Evolutionary conservation across 768 basidiomycete genomes (phyloP).

Genomic region (Russula virescens): DNA sequence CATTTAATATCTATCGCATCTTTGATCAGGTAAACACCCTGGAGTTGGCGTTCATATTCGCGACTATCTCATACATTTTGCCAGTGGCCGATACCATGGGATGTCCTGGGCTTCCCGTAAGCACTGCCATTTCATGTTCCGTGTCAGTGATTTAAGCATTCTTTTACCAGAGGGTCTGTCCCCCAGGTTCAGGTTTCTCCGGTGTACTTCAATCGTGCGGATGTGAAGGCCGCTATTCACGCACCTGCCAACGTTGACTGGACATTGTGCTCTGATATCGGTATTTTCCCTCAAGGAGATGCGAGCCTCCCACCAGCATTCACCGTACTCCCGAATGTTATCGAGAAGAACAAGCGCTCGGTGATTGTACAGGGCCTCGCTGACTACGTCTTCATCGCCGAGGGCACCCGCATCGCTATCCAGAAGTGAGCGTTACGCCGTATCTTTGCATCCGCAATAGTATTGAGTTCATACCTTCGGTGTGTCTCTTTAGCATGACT

Average conservation of each 20-base stretch:
- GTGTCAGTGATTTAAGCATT: neutral
- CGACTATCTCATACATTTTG: neutral
- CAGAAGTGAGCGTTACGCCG: conserved; percentile 32
- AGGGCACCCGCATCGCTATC: conserved; percentile 43
- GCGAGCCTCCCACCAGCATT: conserved; percentile 55
- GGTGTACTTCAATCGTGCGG: conserved; percentile 61
- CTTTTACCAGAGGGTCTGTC: conserved; percentile 34
- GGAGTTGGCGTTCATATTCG: neutral
- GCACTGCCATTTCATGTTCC: conserved; percentile 21
- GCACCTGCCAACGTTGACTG: conserved; percentile 57
- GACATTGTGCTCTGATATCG: conserved; percentile 53
- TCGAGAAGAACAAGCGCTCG: conserved; percentile 63
- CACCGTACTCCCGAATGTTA: conserved; percentile 64
- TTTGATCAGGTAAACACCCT: conserved; percentile 52
- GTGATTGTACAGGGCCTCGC: conserved; percentile 70
- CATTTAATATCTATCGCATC: conserved; percentile 72
- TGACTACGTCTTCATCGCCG: conserved; percentile 68
- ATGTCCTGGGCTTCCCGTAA: conserved; percentile 77
- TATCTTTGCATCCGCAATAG: neutral
- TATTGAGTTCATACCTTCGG: neutral
- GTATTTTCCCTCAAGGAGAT: conserved; percentile 62
- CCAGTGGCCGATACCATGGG: conserved; percentile 63
- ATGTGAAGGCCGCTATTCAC: conserved; percentile 68
- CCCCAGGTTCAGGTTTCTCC: conserved; percentile 54
- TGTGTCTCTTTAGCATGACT: conserved; percentile 14